These are phyloP conservation scores for Liriodendron chinense DNA, from an alignment of 164 flowering plant genomes.

Conservation along the genomic window DNA sequence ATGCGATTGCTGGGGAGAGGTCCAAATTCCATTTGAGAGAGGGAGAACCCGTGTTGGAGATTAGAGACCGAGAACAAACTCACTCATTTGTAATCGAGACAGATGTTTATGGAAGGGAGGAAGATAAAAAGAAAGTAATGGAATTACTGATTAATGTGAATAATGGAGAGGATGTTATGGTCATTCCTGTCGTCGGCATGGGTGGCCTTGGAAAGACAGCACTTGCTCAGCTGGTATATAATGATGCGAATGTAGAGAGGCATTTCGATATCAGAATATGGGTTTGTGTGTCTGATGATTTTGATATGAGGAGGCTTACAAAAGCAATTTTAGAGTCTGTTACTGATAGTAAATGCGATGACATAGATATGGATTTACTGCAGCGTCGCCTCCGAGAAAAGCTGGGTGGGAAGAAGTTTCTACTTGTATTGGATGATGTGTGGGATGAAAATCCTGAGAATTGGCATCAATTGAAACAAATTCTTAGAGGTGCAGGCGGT, in stretches of 20 bases:
- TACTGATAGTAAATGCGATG: too few species aligned
- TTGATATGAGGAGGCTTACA: neutral
- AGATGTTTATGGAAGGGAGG: too few species aligned
- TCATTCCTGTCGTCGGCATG: slow-evolving; percentile 1
- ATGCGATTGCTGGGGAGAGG: neutral
- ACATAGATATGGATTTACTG: neutral
- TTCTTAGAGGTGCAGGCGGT: slow-evolving; percentile 3
- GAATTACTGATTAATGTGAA: too few species aligned
- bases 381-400: slow-evolving; percentile 3
- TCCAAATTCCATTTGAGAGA: neutral
- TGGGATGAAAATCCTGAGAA: slow-evolving; percentile 10
- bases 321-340: slow-evolving; percentile 4
- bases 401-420: slow-evolving; percentile 6
- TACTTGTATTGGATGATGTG: slow-evolving; percentile 20
- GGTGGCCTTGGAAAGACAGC: slow-evolving; percentile 12
- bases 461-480: neutral
- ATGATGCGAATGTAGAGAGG: neutral
- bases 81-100: too few species aligned
- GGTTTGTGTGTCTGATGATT: slow-evolving; percentile 9
- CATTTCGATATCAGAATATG: neutral
- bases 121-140: too few species aligned
- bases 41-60: neutral
- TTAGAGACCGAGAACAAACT: neutral
- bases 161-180: too few species aligned
- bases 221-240: slow-evolving; percentile 1